These are phyloP conservation scores for Microcos paniculata DNA, from an alignment of 345 rosid species.

Conservation along the genomic window DNA sequence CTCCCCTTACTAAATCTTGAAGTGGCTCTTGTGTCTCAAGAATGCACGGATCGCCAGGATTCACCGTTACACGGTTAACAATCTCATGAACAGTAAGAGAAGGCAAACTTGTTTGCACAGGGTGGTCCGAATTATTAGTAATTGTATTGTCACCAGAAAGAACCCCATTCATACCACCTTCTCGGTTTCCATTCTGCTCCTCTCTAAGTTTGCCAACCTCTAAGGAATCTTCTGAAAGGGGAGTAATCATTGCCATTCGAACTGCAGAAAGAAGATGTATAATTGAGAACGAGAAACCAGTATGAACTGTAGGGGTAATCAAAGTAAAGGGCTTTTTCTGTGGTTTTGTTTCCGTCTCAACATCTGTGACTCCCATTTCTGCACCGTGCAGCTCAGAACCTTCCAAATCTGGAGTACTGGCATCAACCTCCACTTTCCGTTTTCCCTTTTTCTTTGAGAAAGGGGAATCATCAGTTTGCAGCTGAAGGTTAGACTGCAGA, in stretches of 20 bases:
- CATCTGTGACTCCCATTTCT: constrained; percentile 46
- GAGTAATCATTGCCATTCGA: constrained; percentile 78
- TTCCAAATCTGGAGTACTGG: constrained; percentile 49
- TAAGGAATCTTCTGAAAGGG: constrained; percentile 61
- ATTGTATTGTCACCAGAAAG: constrained; percentile 42
- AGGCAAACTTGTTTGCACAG: constrained; percentile 48
- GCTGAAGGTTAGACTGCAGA: constrained; percentile 29
- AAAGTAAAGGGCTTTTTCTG: constrained; percentile 81
- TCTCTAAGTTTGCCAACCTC: constrained; percentile 49
- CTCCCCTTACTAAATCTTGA: constrained; percentile 95
- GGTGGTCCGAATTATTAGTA: constrained; percentile 38
- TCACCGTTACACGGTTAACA: constrained; percentile 79
- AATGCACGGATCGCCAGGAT: constrained; percentile 94
- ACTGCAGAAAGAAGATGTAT: constrained; percentile 97
- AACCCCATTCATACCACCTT: constrained; percentile 45
- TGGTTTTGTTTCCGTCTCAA: constrained; percentile 69
- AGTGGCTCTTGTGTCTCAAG: constrained; percentile 97
- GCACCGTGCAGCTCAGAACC: constrained; percentile 45
- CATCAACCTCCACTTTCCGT: constrained; percentile 60
- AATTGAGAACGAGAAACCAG: constrained; percentile 93
- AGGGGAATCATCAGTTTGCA: constrained; percentile 45
- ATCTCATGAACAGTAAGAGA: constrained; percentile 86
- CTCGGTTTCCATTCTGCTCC: constrained; percentile 46
- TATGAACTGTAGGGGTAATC: constrained; percentile 91
- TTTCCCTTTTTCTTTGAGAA: constrained; percentile 66